Evolutionary conservation across 2,329 filamentous ascomycete species (phyloP), one percentile per base, ranked within the genome.

Genomic region (Aspergillus amoenus): DNA sequence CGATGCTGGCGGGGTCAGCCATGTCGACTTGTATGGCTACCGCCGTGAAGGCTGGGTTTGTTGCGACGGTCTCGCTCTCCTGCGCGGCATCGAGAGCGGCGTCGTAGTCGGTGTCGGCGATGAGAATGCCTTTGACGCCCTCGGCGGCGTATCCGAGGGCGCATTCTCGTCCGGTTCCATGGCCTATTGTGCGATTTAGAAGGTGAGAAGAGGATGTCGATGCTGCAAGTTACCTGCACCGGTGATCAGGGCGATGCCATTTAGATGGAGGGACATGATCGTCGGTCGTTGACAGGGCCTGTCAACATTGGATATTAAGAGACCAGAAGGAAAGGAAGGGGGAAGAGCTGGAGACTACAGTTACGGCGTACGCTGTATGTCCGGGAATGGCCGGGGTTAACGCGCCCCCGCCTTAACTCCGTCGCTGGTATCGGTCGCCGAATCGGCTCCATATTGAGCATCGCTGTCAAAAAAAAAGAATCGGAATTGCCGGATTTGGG

Each of bases 11-110:
- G 18, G 50, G 49, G 37, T 65, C 53, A 1, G 63, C 56, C 2
- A 70, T 61, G 48, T 75, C 67, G 8, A 72, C 65, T n/a, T 56
- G 21, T 7, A 69, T 37, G 5, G 61, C 61, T 2, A 70, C 15
- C 8, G 63, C 48, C 4, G 47, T 57, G 46, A 64, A 73, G 3
- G 59, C 52, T 11, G 65, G 63, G 50, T 68, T 66, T 15, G 48
- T 63, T 4, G 69, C 67, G 22, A 63, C 51, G 5, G 51, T 49
- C 51, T 66, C 66, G 61, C 65, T 67, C 18, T 67, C 59, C 48
- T 66, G 65, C 3, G 63, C 63, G 3, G 59, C 59, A 37, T 52
- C 56, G n/a, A 64, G 18, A 7, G 64, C 67, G 1, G 30, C 43
- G 5, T 53, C 43, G 15, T 60, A 18, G 15, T 66, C 63, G 12